phyloP scores from a whole-genome alignment of 768 basidiomycete genomes.

The Pleurotus giganteus region DNA sequence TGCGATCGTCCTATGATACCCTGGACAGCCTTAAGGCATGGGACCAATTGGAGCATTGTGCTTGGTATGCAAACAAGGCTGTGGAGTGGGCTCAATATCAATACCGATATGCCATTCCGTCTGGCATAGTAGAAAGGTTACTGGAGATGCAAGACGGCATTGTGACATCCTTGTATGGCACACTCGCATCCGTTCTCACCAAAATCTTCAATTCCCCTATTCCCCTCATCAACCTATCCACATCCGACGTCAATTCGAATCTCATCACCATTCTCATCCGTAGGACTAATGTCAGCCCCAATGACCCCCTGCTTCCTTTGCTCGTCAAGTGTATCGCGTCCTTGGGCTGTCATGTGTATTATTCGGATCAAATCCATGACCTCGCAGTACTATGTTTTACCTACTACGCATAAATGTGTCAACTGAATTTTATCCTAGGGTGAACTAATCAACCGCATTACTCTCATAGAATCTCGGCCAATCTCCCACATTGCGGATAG shows the following conservation, averaged over 20 bases:
- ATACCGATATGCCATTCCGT: slow-evolving; percentile 88
- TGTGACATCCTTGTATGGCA: slow-evolving; percentile 45
- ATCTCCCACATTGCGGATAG: slow-evolving; percentile 32
- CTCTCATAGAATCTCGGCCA: slow-evolving; percentile 67
- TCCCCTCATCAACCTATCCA: slow-evolving; percentile 86
- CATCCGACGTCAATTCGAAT: slow-evolving; percentile 83
- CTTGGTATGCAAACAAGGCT: slow-evolving; percentile 76
- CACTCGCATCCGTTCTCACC: slow-evolving; percentile 76
- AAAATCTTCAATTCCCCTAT: slow-evolving; percentile 80
- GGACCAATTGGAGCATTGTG: slow-evolving; percentile 67
- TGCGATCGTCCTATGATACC: slow-evolving; percentile 71
- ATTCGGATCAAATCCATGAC: slow-evolving; percentile 94
- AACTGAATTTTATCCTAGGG: slow-evolving; percentile 33
- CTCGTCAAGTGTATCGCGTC: slow-evolving; percentile 80
- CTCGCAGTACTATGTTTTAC: slow-evolving; percentile 50
- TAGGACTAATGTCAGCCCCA: slow-evolving; percentile 55
- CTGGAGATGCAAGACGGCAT: slow-evolving; percentile 57
- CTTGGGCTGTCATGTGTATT: slow-evolving; percentile 89
- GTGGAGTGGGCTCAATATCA: slow-evolving; percentile 93
- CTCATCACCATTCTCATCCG: slow-evolving; percentile 74
- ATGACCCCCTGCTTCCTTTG: slow-evolving; percentile 63
- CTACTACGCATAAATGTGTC: not conserved
- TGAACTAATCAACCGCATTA: slow-evolving; percentile 75
- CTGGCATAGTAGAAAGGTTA: slow-evolving; percentile 77
- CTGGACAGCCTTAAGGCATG: slow-evolving; percentile 64